Percentiles rank a stretch among this genome's conserved stretches.
phyloP scores from a whole-genome alignment of 2,329 filamentous ascomycete genomes.

The Nannizziopsis barbatae region DNA sequence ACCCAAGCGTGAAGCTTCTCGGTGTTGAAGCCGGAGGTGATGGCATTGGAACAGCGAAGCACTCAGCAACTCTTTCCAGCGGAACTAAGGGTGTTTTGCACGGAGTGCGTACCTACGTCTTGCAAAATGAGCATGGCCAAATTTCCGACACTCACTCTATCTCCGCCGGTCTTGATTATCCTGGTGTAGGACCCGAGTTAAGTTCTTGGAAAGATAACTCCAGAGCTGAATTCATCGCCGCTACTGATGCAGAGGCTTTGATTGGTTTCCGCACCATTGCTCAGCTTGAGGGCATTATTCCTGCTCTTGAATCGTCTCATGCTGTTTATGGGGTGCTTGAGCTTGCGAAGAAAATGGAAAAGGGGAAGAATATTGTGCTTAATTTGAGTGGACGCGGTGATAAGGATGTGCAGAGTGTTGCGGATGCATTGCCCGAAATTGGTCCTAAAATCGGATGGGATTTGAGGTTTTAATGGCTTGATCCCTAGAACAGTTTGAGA shows the following conservation, averaged over 20 bases:
- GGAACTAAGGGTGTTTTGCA: constrained; percentile 89
- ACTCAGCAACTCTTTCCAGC: constrained; percentile 77
- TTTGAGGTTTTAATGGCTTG: constrained; percentile 40
- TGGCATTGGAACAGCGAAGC: constrained; percentile 70
- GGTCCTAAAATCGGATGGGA: constrained; percentile 78
- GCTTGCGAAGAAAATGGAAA: constrained; percentile 82
- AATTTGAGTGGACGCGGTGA: constrained; percentile 88
- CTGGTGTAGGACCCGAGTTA: constrained; percentile 88
- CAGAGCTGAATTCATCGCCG: constrained; percentile 77
- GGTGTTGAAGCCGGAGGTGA: constrained; percentile 95
- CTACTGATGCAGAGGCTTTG: constrained; percentile 85
- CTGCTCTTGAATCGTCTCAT: constrained; percentile 85
- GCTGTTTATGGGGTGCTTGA: constrained; percentile 82
- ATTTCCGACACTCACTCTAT: constrained; percentile 93
- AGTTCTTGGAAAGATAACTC: constrained; percentile 83
- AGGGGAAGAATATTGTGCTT: constrained; percentile 82
- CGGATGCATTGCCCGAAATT: constrained; percentile 78
- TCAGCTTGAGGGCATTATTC: constrained; percentile 91
- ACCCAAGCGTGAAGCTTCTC: constrained; percentile 72
- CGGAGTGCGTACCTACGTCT: constrained; percentile 88
- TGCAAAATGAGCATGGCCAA: constrained; percentile 87
- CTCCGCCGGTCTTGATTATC: constrained; percentile 92
- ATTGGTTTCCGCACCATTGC: constrained; percentile 73
- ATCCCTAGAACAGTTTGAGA: no score
- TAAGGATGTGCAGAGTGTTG: constrained; percentile 97